Conservation (phyloP, 331 rosid genomes). For the Acacia concinna region DNA sequence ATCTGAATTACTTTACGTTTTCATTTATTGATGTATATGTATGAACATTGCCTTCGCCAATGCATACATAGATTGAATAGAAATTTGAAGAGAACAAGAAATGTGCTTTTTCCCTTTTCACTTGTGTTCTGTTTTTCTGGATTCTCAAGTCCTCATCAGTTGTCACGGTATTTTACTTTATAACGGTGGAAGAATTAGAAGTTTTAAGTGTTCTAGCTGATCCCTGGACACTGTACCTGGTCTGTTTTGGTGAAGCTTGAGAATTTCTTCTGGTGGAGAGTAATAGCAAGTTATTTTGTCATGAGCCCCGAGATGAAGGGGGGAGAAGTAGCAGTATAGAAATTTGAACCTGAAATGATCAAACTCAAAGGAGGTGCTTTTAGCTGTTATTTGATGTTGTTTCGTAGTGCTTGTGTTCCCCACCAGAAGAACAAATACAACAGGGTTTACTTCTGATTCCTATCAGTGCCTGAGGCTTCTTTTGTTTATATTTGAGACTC, state of each 20-base stretch:
- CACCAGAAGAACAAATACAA: background rate
- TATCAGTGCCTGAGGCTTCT: background rate
- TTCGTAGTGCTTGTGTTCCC: background rate
- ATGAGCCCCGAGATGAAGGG: background rate
- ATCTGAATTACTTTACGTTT: background rate
- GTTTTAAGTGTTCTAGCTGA: background rate
- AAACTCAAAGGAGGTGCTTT: background rate
- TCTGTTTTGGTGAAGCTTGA: background rate
- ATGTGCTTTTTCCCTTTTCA: background rate
- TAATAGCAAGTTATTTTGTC: background rate
- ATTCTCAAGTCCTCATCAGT: background rate
- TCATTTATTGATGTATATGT: background rate
- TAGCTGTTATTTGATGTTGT: background rate
- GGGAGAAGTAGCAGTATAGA: background rate
- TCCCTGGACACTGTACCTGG: background rate
- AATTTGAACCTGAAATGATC: background rate
- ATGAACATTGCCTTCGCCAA: background rate
- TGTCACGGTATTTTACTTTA: background rate
- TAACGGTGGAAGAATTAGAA: background rate
- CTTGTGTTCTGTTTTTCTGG: background rate
- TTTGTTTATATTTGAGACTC: background rate
- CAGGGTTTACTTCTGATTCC: background rate
- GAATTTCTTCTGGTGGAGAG: constrained; percentile 3
- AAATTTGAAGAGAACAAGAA: background rate
- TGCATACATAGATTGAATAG: background rate